Conservation (phyloP, 1,139 yeast species). For the Hansenula anomala region DNA sequence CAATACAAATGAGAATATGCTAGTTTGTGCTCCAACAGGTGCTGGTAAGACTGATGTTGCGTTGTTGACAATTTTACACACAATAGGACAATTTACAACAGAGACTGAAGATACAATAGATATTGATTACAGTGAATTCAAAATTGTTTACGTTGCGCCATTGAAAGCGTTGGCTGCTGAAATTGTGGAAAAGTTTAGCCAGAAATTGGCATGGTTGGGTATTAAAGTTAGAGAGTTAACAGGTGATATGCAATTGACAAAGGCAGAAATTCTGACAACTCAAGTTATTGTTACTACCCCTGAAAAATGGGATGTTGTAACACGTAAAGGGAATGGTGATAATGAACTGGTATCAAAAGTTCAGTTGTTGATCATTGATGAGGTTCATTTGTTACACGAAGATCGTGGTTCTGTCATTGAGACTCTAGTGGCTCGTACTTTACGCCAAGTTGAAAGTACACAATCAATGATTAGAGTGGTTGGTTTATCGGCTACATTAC, state of each 20-base stretch:
- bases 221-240: constrained; percentile 85
- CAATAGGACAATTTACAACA: constrained; percentile 57
- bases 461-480: constrained; percentile 93
- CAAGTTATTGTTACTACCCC: constrained; percentile 96
- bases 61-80: constrained; percentile 70
- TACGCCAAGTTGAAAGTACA: constrained; percentile 88
- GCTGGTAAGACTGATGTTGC: constrained; percentile 99
- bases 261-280: constrained; percentile 75
- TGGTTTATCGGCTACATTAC: constrained; percentile 96
- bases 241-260: constrained; percentile 94
- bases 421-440: constrained; percentile 90
- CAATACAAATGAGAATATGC: constrained; percentile 89
- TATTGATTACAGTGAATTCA: constrained; percentile 77
- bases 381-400: constrained; percentile 93
- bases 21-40: constrained; percentile 99
- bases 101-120: constrained; percentile 52
- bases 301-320: constrained; percentile 98
- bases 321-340: constrained; percentile 79
- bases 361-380: constrained; percentile 84
- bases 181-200: constrained; percentile 84
- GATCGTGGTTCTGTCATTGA: constrained; percentile 98
- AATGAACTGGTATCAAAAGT: constrained; percentile 83
- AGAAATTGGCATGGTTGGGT: constrained; percentile 79
- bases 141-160: constrained; percentile 93
- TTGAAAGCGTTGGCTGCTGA: constrained; percentile 96